These are phyloP conservation scores for Cladorrhinum samala DNA, from an alignment of 495 filamentous ascomycete species.

Conservation along the genomic window DNA sequence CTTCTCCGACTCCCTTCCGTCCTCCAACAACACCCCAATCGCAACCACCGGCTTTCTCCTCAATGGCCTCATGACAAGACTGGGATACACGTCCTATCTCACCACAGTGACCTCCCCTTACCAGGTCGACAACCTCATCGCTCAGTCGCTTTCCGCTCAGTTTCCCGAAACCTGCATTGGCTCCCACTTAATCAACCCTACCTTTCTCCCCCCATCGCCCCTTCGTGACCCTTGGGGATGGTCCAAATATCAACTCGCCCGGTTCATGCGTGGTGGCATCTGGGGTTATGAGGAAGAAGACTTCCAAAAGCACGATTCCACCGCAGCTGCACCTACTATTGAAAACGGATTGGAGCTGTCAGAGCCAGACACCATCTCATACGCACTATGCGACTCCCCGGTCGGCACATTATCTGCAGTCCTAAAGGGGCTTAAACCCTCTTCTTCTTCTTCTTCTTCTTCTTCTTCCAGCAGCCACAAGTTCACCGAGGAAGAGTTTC, in stretches of 20 bases:
- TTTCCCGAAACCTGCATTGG: constrained; percentile 53
- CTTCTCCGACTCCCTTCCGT: constrained; percentile 55
- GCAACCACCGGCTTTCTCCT: constrained; percentile 51
- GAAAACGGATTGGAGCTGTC: constrained; percentile 14
- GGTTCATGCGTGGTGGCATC: constrained; percentile 31
- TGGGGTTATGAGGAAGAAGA: constrained; percentile 38
- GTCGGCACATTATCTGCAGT: constrained; percentile 44
- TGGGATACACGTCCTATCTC: constrained; percentile 62
- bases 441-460: no score
- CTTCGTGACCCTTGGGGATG: constrained; percentile 30
- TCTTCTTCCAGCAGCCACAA: constrained; percentile 25
- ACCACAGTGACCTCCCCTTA: constrained; percentile 36
- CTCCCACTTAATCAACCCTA: constrained; percentile 54
- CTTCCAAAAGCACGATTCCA: constrained; percentile 11
- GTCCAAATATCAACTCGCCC: constrained; percentile 39
- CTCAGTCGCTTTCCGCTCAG: constrained; percentile 47
- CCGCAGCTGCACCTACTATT: not conserved
- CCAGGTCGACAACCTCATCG: constrained; percentile 49
- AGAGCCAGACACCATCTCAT: constrained; percentile 45
- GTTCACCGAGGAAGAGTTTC: constrained; percentile 36
- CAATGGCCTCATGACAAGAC: constrained; percentile 58
- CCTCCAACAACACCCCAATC: constrained; percentile 49
- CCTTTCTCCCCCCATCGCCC: constrained; percentile 28
- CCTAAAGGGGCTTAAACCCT: constrained; percentile 31
- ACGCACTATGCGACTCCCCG: constrained; percentile 50